Evolutionary conservation across 129 eudicot genomes (phyloP), one percentile per base, ranked within the genome.

Genomic region (Chrysanthemum seticuspe): DNA sequence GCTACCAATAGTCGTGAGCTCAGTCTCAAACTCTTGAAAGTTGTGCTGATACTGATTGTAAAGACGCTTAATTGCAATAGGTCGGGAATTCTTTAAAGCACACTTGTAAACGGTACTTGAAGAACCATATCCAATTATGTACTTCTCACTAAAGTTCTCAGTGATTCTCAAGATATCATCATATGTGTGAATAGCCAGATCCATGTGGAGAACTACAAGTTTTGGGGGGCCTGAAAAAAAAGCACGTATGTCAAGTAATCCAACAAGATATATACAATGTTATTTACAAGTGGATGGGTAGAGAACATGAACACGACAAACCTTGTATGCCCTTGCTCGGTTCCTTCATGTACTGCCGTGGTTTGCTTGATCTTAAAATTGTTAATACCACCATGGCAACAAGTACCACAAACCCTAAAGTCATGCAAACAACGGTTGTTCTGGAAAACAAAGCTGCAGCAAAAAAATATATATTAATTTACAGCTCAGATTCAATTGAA

Each of bases 101-200:
- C 97, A 92, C 71, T 83, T 92, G 81, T 92, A 92, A 27, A 92
- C 97, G 0, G 88, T 92, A 87, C 97, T 89, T n/a, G 97, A 92
- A 64, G 97, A 95, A 65, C 97, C 97, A 62, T 81, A 85, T 76
- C 96, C 97, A 45, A 92, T 85, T 3, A 92, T 81, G 71, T 86
- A 92, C 51, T 79, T 92, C 74, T 89, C 97, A 55, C 77, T 88
- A 13, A 92, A 82, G 44, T 89, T 87, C 75, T 92, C 97, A 0
- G 96, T 92, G 70, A 87, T 79, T 71, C 96, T 74, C 86, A 92
- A 79, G 8, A 92, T 89, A 51, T 92, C 97, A 62, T 92, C 97
- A 0, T 92, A 92, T 0, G 94, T 85, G 65, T 92, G 96, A 55
- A 92, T 78, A 5, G 97, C 96, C 94, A 92, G 68, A 70, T 87